These are phyloP conservation scores for Aspergillus luchuensis DNA, from an alignment of 2,329 filamentous ascomycete genomes.

Conservation along the genomic window DNA sequence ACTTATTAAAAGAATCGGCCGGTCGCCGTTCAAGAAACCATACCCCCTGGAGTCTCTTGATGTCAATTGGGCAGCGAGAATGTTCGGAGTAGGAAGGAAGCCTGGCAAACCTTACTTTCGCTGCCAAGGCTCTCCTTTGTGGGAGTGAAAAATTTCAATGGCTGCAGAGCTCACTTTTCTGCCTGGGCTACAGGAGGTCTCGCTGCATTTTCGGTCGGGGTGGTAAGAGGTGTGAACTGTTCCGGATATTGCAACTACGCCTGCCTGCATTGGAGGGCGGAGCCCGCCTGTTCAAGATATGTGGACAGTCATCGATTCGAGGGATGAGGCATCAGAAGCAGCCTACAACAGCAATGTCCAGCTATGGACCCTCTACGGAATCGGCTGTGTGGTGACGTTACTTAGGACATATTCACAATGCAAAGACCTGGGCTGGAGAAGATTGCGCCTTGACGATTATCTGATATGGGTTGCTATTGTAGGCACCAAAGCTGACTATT, in stretches of 20 bases:
- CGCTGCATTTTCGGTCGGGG: too few species aligned
- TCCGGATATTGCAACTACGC: background rate
- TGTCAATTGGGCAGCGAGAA: too few species aligned
- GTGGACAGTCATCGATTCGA: slow-evolving; percentile 7
- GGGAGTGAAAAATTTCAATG: background rate
- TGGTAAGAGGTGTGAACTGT: background rate
- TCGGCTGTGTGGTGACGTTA: slow-evolving; percentile 28
- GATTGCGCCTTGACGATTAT: slow-evolving; percentile 53
- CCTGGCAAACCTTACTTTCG: background rate
- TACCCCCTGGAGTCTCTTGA: too few species aligned
- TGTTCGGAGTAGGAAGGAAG: background rate
- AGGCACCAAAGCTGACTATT: slow-evolving; percentile 27
- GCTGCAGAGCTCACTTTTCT: background rate
- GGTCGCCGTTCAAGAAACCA: too few species aligned
- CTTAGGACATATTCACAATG: slow-evolving; percentile 44
- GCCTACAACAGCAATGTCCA: slow-evolving; percentile 21
- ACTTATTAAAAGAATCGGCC: background rate
- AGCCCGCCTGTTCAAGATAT: background rate
- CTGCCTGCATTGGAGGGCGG: background rate
- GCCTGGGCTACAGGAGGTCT: too few species aligned
- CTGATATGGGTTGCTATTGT: slow-evolving; percentile 56
- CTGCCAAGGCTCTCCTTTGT: background rate
- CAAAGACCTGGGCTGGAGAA: slow-evolving; percentile 24
- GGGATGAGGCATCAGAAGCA: slow-evolving; percentile 22
- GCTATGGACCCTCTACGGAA: slow-evolving; percentile 30